Base-by-base conservation (phyloP, 768 basidiomycete species). In the Russula ochroleuca region DNA sequence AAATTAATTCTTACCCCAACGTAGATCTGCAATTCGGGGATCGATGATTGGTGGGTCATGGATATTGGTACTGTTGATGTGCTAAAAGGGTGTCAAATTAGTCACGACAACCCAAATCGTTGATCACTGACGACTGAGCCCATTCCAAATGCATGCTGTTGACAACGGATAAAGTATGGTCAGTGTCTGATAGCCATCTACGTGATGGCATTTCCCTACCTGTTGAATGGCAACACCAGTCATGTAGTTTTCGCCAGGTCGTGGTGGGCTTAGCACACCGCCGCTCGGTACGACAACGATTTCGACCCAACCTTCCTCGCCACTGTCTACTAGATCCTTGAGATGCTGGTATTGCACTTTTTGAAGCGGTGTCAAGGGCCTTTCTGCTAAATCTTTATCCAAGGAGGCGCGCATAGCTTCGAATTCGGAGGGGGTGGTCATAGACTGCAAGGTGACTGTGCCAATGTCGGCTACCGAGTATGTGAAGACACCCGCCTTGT, bases 201-300 rank as follows among this genome's bases (percentile, higher is more conserved):
- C 40, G 8, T 31, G 57, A 41, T 19, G n/a, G 58, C 51, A 14
- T 11, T 45, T 23, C 11, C 64, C 28, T 35, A 65, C 63, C 53
- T 66, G 58, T 48, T 67, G 66, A 35, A 67, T 65, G 21, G 63
- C 66, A n/a, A 67, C 63, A 10, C n/a, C 66, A 25, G 66, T 67
- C 58, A 65, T 23, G 19, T 61, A 65, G 48, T 56, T 61, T 41
- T 52, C 50, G 23, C 66, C 66, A 21, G 58, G 45, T 25, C 15
- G 40, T 33, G 66, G 55, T 3, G 63, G n/a, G 25, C 66, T 57
- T 9, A 61, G 43, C 37, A 67, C 59, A 14, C 59, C 63, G 10
- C 66, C 66, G 28, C 64, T 55, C 21, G 66, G 66, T 33, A 65
- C 66, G 43, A 65, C 57, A 33, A 67, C 63, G 13, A 61, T 61